phyloP scores from a whole-genome alignment of 306 rosid species.

The Cucurbita ficifolia region DNA sequence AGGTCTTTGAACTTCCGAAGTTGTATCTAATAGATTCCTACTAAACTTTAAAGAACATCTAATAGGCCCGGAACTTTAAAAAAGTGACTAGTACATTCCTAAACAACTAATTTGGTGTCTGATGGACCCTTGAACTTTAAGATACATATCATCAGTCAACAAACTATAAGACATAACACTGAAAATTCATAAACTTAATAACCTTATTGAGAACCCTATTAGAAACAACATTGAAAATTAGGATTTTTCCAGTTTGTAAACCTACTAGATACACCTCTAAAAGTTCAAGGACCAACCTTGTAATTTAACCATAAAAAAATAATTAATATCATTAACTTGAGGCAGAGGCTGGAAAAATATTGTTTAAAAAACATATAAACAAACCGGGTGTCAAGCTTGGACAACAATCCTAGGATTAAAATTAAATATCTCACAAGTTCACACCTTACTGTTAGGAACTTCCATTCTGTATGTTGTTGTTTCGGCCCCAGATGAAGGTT shows the following conservation, averaged over 20 bases:
- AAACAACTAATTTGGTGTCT: not conserved
- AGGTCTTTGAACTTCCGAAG: not conserved
- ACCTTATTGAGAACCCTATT: not conserved
- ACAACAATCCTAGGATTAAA: not conserved
- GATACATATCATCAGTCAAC: not conserved
- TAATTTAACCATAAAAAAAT: not conserved
- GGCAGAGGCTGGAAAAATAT: not conserved
- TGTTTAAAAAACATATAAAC: not conserved
- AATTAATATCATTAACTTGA: not conserved
- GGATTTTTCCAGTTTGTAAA: not conserved
- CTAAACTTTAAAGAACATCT: not conserved
- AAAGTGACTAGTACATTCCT: not conserved
- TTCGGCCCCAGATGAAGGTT: conserved; percentile 22
- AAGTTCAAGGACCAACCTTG: not conserved
- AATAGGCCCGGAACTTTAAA: not conserved
- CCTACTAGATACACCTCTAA: not conserved
- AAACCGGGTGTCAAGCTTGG: not conserved
- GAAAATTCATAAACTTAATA: not conserved
- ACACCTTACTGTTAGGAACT: conserved; percentile 94
- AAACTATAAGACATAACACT: not conserved
- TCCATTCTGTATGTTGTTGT: conserved; percentile 44
- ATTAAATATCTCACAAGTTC: not conserved
- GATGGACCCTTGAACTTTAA: not conserved
- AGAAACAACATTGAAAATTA: not conserved
- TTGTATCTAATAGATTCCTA: not conserved